Evolutionary conservation across 2,329 filamentous ascomycete species (phyloP).

Genomic region (Hirsutella rhossiliensis): DNA sequence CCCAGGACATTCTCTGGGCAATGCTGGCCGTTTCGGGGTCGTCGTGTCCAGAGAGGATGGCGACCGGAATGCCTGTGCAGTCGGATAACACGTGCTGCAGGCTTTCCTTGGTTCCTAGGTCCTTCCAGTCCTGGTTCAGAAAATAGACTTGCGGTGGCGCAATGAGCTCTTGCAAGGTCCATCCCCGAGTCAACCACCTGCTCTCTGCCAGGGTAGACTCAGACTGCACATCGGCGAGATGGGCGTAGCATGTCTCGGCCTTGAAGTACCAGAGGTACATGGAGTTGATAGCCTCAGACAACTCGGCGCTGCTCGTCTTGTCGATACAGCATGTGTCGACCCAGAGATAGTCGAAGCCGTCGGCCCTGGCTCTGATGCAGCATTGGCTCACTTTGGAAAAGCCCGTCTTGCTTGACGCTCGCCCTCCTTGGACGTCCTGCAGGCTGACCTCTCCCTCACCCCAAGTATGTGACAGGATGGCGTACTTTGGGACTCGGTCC

Average conservation of each 20-base stretch:
- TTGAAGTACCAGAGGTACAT: conserved; percentile 13
- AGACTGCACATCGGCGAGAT: conserved; percentile 3
- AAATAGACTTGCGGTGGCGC: conserved; percentile 14
- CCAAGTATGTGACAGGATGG: neutral
- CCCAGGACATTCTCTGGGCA: conserved; percentile 11
- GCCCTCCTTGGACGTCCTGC: neutral
- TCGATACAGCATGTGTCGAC: conserved; percentile 18
- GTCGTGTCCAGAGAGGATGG: too few relatives aligned
- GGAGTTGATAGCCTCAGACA: conserved; percentile 17
- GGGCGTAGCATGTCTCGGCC: conserved; percentile 12
- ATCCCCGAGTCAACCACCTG: conserved; percentile 11
- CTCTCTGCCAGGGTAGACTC: too few relatives aligned
- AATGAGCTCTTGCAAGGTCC: conserved; percentile 17
- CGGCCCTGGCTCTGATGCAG: conserved; percentile 6
- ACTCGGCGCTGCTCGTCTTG: conserved; percentile 13
- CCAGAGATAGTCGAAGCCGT: conserved; percentile 12
- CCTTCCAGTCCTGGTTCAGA: too few relatives aligned
- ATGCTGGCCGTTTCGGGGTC: too few relatives aligned
- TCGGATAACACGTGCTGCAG: neutral
- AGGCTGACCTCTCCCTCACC: conserved; percentile 1
- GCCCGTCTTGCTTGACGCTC: neutral
- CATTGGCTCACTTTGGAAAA: conserved; percentile 10
- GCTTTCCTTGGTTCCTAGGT: too few relatives aligned
- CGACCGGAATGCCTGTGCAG: conserved; percentile 1
- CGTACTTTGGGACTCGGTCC: neutral